These are phyloP conservation scores for Cicer judaicum DNA, from an alignment of 306 rosid species.

Conservation along the genomic window DNA sequence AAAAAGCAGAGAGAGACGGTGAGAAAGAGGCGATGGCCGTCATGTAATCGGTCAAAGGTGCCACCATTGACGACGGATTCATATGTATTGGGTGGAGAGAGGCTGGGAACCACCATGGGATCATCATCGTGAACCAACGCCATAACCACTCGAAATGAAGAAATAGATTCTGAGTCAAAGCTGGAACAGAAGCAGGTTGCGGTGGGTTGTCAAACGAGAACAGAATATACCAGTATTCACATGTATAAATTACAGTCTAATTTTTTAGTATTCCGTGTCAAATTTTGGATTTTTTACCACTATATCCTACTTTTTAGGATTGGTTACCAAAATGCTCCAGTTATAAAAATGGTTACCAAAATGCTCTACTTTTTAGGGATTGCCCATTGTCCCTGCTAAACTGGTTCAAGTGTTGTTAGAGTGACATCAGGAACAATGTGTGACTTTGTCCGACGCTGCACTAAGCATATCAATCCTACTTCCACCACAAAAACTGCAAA, in stretches of 20 bases:
- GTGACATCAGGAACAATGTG: constrained; percentile 74
- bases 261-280: too few species aligned
- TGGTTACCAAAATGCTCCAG: too few species aligned
- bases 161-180: constrained; percentile 12
- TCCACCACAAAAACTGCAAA: constrained; percentile 46
- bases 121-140: constrained; percentile 63
- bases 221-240: too few species aligned
- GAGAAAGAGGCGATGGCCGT: constrained; percentile 93
- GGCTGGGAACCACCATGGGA: constrained; percentile 48
- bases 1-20: constrained; percentile 50
- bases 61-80: constrained; percentile 87
- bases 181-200: background rate
- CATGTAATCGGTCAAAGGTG: constrained; percentile 90
- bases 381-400: constrained; percentile 71
- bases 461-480: constrained; percentile 53
- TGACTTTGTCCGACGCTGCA: constrained; percentile 59
- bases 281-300: too few species aligned
- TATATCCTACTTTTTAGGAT: too few species aligned
- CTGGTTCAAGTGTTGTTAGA: constrained; percentile 42
- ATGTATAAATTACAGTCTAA: too few species aligned
- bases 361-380: background rate
- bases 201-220: background rate
- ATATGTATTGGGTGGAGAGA: constrained; percentile 80
- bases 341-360: too few species aligned
- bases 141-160: constrained; percentile 44